phyloP scores from a whole-genome alignment of 2,329 filamentous ascomycete genomes.

The Talaromyces sp. region DNA sequence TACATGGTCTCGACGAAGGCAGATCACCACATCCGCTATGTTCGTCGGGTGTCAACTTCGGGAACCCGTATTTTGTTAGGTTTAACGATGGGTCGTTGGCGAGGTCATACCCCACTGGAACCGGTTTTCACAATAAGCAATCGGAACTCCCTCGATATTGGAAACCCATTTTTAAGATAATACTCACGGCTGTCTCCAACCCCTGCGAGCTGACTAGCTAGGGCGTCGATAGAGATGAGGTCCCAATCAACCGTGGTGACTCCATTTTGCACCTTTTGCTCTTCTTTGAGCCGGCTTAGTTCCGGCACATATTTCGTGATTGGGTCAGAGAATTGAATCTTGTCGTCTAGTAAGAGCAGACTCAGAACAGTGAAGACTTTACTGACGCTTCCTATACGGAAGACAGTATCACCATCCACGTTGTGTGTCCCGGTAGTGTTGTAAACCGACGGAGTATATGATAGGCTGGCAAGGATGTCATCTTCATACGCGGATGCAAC shows the following conservation, averaged over 20 bases:
- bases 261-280: not conserved
- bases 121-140: no score
- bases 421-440: not conserved
- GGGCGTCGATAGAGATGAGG: conserved; percentile 30
- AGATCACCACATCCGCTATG: not conserved
- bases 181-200: conserved; percentile 29
- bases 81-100: no score
- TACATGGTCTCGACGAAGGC: not conserved
- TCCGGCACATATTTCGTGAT: conserved; percentile 23
- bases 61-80: not conserved
- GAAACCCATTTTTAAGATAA: no score
- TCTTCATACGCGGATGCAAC: no score
- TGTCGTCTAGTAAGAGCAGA: conserved; percentile 24
- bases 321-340: conserved; percentile 16
- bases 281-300: conserved; percentile 6
- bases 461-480: no score
- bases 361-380: conserved; percentile 39
- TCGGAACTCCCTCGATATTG: no score
- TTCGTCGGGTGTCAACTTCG: not conserved
- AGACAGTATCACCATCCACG: conserved; percentile 20
- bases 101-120: not conserved
- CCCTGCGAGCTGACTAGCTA: conserved; percentile 34
- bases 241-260: conserved; percentile 21
- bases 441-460: no score
- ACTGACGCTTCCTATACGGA: conserved; percentile 39